phyloP scores from a whole-genome alignment of 2,329 filamentous ascomycete genomes.

The Penicillium sp. region DNA sequence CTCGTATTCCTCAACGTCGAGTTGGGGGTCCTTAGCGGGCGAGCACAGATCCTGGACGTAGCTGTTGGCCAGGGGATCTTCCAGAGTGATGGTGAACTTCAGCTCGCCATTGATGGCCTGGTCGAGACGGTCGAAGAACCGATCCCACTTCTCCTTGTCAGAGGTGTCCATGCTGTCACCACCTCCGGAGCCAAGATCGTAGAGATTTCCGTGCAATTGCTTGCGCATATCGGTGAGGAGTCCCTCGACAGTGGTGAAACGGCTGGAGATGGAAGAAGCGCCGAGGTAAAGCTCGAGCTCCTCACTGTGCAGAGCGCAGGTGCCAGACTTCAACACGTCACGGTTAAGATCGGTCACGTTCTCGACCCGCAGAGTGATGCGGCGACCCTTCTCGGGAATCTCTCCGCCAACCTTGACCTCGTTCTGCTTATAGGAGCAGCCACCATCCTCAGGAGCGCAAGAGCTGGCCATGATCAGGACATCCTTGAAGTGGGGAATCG shows the following conservation, averaged over 20 bases:
- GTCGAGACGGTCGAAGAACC: slow-evolving; percentile 79
- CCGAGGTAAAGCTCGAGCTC: slow-evolving; percentile 71
- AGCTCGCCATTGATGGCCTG: slow-evolving; percentile 79
- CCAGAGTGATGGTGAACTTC: slow-evolving; percentile 81
- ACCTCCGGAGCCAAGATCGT: slow-evolving; percentile 67
- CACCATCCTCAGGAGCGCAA: slow-evolving; percentile 10
- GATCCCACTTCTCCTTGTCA: slow-evolving; percentile 75
- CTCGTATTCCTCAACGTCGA: slow-evolving; percentile 80
- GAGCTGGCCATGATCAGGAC: slow-evolving; percentile 55
- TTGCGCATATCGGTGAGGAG: slow-evolving; percentile 90
- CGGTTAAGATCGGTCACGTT: slow-evolving; percentile 86
- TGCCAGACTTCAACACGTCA: slow-evolving; percentile 96
- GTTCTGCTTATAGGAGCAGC: slow-evolving; percentile 90
- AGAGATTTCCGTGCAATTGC: slow-evolving; percentile 87
- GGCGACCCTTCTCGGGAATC: slow-evolving; percentile 76
- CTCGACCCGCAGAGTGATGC: slow-evolving; percentile 49
- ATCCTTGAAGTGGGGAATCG: slow-evolving; percentile 97
- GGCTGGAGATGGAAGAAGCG: slow-evolving; percentile 37
- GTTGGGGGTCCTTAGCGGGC: slow-evolving; percentile 81
- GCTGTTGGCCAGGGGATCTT: slow-evolving; percentile 88
- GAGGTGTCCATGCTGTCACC: slow-evolving; percentile 76
- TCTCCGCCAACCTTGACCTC: slow-evolving; percentile 97
- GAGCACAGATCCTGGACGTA: slow-evolving; percentile 88
- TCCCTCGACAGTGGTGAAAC: slow-evolving; percentile 96
- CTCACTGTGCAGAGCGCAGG: slow-evolving; percentile 82